Percentiles rank a stretch among this genome's conserved stretches.
These are phyloP conservation scores for Sclerotinia borealis DNA, from an alignment of 2,329 filamentous ascomycete genomes.

Conservation along the genomic window DNA sequence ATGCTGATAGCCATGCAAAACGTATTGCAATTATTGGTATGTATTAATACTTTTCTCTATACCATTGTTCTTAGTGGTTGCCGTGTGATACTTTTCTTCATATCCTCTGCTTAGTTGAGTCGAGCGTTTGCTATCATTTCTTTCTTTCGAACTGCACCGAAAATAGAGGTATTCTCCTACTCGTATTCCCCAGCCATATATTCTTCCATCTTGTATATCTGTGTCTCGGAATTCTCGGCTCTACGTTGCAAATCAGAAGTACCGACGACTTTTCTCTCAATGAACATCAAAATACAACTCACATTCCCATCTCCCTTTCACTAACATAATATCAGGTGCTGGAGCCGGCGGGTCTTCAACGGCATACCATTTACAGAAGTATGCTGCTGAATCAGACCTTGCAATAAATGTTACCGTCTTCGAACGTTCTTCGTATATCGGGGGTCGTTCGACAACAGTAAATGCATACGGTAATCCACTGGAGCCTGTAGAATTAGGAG, in stretches of 20 bases:
- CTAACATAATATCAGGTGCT: slow-evolving; percentile 54
- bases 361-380: slow-evolving; percentile 74
- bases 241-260: background rate
- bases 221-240: background rate
- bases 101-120: background rate
- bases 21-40: slow-evolving; percentile 33
- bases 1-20: slow-evolving; percentile 23
- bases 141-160: background rate
- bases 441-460: slow-evolving; percentile 82
- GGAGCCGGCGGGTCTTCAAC: slow-evolving; percentile 83
- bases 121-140: background rate
- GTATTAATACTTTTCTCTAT: slow-evolving; percentile 11
- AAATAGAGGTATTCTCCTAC: background rate
- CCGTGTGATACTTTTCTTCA: background rate
- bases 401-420: slow-evolving; percentile 79
- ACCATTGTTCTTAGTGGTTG: background rate
- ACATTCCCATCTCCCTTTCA: background rate
- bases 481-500: slow-evolving; percentile 77
- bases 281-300: background rate
- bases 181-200: background rate
- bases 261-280: background rate
- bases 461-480: slow-evolving; percentile 62
- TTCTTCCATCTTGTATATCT: background rate
- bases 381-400: slow-evolving; percentile 52
- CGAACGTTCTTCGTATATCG: slow-evolving; percentile 70